These are phyloP conservation scores for Micromonas pusilla DNA, from an alignment of 139 green algal genomes.

Conservation along the genomic window DNA sequence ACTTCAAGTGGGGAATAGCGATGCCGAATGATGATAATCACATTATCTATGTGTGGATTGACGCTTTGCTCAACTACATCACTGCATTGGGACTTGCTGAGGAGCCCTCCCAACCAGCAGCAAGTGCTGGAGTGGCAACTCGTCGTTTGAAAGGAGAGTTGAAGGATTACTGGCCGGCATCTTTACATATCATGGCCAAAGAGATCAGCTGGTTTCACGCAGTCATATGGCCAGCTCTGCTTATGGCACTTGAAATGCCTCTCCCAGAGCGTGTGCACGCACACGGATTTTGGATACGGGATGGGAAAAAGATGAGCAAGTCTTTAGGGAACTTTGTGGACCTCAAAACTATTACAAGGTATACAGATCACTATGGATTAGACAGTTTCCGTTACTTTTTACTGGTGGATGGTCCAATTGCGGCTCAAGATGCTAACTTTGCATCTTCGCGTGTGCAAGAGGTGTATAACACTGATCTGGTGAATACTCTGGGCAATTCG, in stretches of 20 bases:
- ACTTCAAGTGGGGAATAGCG: constrained; percentile 88
- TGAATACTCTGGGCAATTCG: constrained; percentile 22
- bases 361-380: constrained; percentile 13
- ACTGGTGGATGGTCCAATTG: constrained; percentile 12
- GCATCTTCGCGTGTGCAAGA: constrained; percentile 5
- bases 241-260: constrained; percentile 59
- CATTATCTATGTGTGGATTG: constrained; percentile 95
- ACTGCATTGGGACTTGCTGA: constrained; percentile 29
- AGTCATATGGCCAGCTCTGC: constrained; percentile 85
- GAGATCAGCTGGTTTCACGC: constrained; percentile 99
- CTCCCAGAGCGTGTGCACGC: constrained; percentile 71
- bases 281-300: constrained; percentile 92
- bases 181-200: constrained; percentile 73
- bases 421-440: constrained; percentile 23
- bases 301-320: constrained; percentile 99
- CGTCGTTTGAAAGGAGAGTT: background rate
- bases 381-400: constrained; percentile 12
- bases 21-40: constrained; percentile 77
- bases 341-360: constrained; percentile 2
- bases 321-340: constrained; percentile 96
- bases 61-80: constrained; percentile 43
- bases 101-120: background rate
- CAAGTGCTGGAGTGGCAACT: background rate
- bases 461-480: constrained; percentile 17
- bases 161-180: constrained; percentile 34